Evolutionary conservation across 495 filamentous ascomycete species (phyloP).

Genomic region (Aspergillus egyptiacus): DNA sequence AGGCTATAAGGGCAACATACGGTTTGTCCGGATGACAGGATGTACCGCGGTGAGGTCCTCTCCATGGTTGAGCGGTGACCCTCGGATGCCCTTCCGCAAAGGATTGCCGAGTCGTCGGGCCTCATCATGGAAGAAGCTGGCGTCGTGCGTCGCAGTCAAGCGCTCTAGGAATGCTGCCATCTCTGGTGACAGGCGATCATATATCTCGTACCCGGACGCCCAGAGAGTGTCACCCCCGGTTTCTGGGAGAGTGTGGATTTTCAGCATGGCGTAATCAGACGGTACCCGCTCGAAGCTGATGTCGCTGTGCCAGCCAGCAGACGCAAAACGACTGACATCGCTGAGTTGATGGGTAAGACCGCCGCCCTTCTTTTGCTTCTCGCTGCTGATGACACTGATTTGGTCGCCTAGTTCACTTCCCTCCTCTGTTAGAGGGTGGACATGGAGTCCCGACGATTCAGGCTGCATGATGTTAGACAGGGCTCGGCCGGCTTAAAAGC

Average conservation of each 20-base stretch:
- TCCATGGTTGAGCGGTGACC: constrained; percentile 57
- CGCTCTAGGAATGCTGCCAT: constrained; percentile 60
- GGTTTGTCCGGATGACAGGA: constrained; percentile 70
- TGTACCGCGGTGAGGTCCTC: constrained; percentile 55
- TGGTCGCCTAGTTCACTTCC: constrained; percentile 33
- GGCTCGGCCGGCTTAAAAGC: neutral
- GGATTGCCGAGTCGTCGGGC: constrained; percentile 22
- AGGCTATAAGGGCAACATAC: constrained; percentile 20
- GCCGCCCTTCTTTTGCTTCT: constrained; percentile 34
- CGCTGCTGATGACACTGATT: constrained; percentile 35
- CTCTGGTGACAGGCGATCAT: constrained; percentile 61
- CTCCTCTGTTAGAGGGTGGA: constrained; percentile 55
- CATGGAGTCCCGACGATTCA: constrained; percentile 52
- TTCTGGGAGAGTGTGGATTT: constrained; percentile 56
- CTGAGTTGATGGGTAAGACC: constrained; percentile 33
- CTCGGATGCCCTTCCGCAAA: constrained; percentile 21
- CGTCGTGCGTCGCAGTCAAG: constrained; percentile 56
- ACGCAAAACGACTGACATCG: constrained; percentile 30
- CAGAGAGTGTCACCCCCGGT: constrained; percentile 62
- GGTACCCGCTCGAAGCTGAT: constrained; percentile 64
- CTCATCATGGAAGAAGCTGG: constrained; percentile 45
- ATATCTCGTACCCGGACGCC: constrained; percentile 42
- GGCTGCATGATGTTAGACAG: constrained; percentile 38
- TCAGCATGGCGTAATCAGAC: constrained; percentile 58
- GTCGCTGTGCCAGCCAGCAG: constrained; percentile 58